Conservation (phyloP, 352 stramenopile genomes). For the Phytophthora sp. region DNA sequence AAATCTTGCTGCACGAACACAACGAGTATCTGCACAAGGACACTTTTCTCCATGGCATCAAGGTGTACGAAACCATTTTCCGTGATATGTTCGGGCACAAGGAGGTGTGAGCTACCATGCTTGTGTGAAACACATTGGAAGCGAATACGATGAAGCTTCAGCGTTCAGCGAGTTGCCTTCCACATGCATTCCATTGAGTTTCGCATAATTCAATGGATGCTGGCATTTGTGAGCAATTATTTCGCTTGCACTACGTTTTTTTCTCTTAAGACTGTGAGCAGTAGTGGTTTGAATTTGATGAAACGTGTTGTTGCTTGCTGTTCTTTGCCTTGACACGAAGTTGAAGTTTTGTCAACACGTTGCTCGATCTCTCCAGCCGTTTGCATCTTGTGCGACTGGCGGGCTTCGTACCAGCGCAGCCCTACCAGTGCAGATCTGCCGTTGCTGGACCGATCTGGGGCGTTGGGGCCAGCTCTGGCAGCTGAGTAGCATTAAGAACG, state of each 20-base stretch:
- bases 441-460: background rate
- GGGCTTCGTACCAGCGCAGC: background rate
- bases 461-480: background rate
- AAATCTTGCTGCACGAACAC: constrained; percentile 96
- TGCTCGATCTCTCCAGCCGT: constrained; percentile 1
- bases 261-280: too few relatives aligned
- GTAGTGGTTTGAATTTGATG: too few relatives aligned
- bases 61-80: constrained; percentile 81
- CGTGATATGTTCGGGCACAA: constrained; percentile 53
- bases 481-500: background rate
- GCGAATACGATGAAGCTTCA: too few relatives aligned
- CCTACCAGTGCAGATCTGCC: background rate
- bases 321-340: too few relatives aligned
- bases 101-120: background rate
- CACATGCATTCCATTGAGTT: too few relatives aligned
- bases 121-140: background rate
- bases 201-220: too few relatives aligned
- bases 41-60: constrained; percentile 93
- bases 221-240: too few relatives aligned
- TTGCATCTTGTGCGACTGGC: background rate
- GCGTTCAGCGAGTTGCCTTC: too few relatives aligned
- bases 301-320: too few relatives aligned
- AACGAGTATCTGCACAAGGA: constrained; percentile 95
- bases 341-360: constrained; percentile 17
- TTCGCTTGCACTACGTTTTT: too few relatives aligned